Conservation (phyloP, 305 asterid species). For the Coffea humblotiana region DNA sequence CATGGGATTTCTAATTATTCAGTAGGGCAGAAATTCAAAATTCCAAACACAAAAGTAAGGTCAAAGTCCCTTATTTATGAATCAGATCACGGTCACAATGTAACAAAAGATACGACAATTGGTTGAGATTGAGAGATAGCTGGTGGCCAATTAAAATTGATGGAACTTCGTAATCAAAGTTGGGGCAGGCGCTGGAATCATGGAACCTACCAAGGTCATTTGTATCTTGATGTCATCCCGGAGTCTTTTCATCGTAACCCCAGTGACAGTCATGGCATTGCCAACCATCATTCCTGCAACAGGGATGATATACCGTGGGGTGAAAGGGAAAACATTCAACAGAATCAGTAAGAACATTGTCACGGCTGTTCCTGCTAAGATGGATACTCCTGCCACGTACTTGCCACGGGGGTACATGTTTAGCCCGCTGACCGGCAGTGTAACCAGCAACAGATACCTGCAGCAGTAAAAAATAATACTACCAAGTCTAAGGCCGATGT, state of each 20-base stretch:
- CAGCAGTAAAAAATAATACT: background rate
- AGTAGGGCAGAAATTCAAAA: background rate
- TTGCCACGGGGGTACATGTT: conserved; percentile 81
- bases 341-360: conserved; percentile 60
- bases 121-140: background rate
- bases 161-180: background rate
- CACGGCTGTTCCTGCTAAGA: conserved; percentile 65
- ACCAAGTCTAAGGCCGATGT: background rate
- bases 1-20: background rate
- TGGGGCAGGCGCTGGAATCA: background rate
- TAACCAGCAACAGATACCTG: conserved; percentile 80
- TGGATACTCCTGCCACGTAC: conserved; percentile 76
- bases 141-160: background rate
- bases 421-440: conserved; percentile 91
- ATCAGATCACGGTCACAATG: background rate
- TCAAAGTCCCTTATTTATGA: background rate
- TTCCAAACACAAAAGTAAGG: background rate
- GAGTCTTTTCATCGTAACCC: conserved; percentile 44
- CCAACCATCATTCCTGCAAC: conserved; percentile 97
- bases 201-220: conserved; percentile 28
- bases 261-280: conserved; percentile 83
- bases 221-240: conserved; percentile 51
- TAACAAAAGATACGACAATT: background rate
- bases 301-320: conserved; percentile 83
- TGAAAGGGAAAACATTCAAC: conserved; percentile 76